A percentile compares a stretch with the other conserved stretches of the same genome.
Conservation (phyloP, 179 eudicot genomes). For the Silene noctiflora region DNA sequence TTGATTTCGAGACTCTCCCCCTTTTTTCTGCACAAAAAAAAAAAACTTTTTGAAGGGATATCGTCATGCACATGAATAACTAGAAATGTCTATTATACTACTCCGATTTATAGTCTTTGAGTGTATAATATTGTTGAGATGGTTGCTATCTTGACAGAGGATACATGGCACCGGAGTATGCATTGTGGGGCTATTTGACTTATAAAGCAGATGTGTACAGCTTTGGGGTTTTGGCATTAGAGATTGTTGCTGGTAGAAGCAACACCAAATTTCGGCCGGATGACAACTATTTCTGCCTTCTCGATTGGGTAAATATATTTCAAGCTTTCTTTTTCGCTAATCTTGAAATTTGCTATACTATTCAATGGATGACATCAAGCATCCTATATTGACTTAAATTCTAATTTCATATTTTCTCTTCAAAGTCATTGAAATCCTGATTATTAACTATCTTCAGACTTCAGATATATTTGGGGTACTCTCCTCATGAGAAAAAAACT, state of each 20-base stretch:
- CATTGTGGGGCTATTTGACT: slow-evolving; percentile 47
- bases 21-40: too few relatives aligned
- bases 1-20: too few relatives aligned
- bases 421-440: too few relatives aligned
- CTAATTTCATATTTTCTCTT: too few relatives aligned
- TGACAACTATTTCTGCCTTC: slow-evolving; percentile 42
- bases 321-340: background rate
- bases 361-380: background rate
- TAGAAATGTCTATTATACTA: background rate
- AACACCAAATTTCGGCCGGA: slow-evolving; percentile 39
- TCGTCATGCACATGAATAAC: background rate
- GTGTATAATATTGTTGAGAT: slow-evolving; percentile 6
- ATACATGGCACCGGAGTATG: slow-evolving; percentile 56
- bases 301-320: slow-evolving; percentile 38
- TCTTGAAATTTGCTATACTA: background rate
- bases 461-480: too few relatives aligned
- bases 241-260: slow-evolving; percentile 41
- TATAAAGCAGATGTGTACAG: slow-evolving; percentile 51
- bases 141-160: slow-evolving; percentile 34
- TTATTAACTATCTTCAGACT: too few relatives aligned
- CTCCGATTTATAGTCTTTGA: background rate
- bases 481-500: too few relatives aligned
- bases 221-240: slow-evolving; percentile 45
- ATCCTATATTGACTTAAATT: background rate
- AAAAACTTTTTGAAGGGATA: too few relatives aligned